A percentile compares a stretch with the other conserved stretches of the same genome.
Conservation (phyloP, 148 eudicot genomes). For the Silene latifolia region DNA sequence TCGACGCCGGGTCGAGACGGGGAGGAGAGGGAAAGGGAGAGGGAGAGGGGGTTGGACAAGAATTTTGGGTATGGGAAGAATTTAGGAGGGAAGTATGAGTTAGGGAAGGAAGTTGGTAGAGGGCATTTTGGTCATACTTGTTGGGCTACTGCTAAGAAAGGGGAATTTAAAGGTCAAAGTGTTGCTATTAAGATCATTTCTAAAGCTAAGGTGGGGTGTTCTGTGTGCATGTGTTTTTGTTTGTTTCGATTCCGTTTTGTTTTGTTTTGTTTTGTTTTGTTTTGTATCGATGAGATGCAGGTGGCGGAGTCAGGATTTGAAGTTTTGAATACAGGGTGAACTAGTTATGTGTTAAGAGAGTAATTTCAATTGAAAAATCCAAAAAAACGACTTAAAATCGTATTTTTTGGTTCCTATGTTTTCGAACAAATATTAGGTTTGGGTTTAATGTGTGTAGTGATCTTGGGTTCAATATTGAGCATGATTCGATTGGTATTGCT, state of each 20-base stretch:
- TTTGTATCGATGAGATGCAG: not conserved
- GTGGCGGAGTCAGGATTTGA: too few species aligned
- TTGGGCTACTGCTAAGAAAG: constrained; percentile 82
- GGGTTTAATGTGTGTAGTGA: not conserved
- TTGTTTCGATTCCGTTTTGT: not conserved
- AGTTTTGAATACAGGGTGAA: too few species aligned
- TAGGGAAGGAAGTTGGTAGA: constrained; percentile 90
- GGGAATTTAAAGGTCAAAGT: constrained; percentile 61
- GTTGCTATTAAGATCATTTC: constrained; percentile 95
- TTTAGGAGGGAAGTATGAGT: constrained; percentile 66
- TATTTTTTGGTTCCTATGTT: not conserved
- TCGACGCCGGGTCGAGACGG: constrained; percentile 34
- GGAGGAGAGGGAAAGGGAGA: constrained; percentile 21
- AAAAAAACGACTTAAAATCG: too few species aligned
- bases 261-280: not conserved
- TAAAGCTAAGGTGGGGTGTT: constrained; percentile 82
- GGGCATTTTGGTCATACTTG: constrained; percentile 99
- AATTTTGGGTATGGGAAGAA: constrained; percentile 71
- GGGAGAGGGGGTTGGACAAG: constrained; percentile 56
- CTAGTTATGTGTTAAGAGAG: too few species aligned
- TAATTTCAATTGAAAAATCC: too few species aligned
- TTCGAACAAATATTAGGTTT: not conserved
- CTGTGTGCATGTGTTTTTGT: constrained; percentile 24
- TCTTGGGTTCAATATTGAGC: not conserved
- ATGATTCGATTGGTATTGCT: not conserved